Conservation (phyloP, 306 rosid genomes). For the Cicer bijugum region DNA sequence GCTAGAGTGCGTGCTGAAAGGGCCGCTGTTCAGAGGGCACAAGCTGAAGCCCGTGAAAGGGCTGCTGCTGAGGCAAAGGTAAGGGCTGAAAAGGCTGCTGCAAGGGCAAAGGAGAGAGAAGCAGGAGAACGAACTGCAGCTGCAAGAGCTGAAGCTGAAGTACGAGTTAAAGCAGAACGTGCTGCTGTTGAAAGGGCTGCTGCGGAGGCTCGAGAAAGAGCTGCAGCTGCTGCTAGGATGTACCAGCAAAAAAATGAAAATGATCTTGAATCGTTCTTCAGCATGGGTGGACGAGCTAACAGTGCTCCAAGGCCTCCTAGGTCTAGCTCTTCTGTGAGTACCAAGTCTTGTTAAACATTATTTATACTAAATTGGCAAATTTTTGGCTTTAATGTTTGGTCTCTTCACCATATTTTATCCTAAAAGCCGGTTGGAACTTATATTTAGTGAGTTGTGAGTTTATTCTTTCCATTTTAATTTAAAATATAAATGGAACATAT, state of each 20-base stretch:
- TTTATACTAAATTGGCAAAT: neutral
- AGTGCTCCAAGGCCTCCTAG: slow-evolving; percentile 96
- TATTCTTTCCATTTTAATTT: slow-evolving; percentile 24
- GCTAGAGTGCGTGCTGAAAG: slow-evolving; percentile 94
- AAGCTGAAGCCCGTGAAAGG: slow-evolving; percentile 95
- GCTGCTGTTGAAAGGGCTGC: slow-evolving; percentile 92
- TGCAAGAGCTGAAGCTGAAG: slow-evolving; percentile 66
- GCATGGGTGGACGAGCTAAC: slow-evolving; percentile 65
- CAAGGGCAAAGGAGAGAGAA: slow-evolving; percentile 64
- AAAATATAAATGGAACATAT: slow-evolving; percentile 28
- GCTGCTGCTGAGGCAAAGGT: slow-evolving; percentile 90
- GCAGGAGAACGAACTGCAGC: slow-evolving; percentile 52
- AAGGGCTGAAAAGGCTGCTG: slow-evolving; percentile 88
- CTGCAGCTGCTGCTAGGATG: slow-evolving; percentile 79
- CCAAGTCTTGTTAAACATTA: slow-evolving; percentile 41
- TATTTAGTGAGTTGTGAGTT: slow-evolving; percentile 16
- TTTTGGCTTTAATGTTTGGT: slow-evolving; percentile 30
- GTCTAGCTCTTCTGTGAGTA: slow-evolving; percentile 73
- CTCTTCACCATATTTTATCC: slow-evolving; percentile 27
- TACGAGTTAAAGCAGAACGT: slow-evolving; percentile 76
- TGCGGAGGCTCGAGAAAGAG: slow-evolving; percentile 73
- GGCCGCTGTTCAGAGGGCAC: slow-evolving; percentile 92
- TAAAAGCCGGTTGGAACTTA: neutral
- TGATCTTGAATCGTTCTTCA: slow-evolving; percentile 86
- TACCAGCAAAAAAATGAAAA: slow-evolving; percentile 77